Base-by-base conservation (phyloP, 208 protist genomes). In the Leptomonas pyrrhocoris region DNA sequence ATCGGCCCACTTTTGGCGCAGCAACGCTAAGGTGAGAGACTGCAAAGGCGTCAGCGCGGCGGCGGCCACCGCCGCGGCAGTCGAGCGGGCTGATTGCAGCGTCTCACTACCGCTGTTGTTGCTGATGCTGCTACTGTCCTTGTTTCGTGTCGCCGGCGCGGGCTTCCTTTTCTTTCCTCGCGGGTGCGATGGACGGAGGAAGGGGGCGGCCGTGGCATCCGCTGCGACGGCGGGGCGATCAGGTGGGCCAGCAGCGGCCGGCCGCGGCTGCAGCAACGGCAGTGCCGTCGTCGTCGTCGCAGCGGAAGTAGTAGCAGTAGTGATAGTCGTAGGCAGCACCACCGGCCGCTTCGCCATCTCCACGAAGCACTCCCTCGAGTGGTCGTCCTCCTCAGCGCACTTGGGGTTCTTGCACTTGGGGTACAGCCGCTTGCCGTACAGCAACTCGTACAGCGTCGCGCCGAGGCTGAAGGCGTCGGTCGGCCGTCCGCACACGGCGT, bases 391-490 rank as follows among this genome's bases (percentile, higher is more conserved):
- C 18, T 55, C 50, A 3, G 36, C 8, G 51, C 81, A 87, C 45
- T 72, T 66, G 16, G 73, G 74, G 34, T 88, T 78, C 46, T 18
- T 23, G 40, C 90, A 95, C 42, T 80, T 82, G 1, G 90, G 80
- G 73, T 96, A 96, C 9, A 96, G 67, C 6, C 88, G 83, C 42
- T 50, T 43, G 15, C 86, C 83, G 63, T 85, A 93, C 15, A 93
- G 59, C 30, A 96, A 38, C 61, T 94, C 88, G 70, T 90, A 94
- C 6, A 96, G 74, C 0, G 88, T 88, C 31, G 83, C 77, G 28
- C 91, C 91, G 55, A 96, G 81, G 38, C 83, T 88, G 73, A 89
- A 96, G 55, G 73, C 84, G 69, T 96, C 91, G 0, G 91, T 96
- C 0, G 86, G 81, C 7, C 88, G 84, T 34, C 82, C 80, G 62